Evolutionary conservation across 2,329 filamentous ascomycete genomes (phyloP).

Genomic region (Septoria petroselini): DNA sequence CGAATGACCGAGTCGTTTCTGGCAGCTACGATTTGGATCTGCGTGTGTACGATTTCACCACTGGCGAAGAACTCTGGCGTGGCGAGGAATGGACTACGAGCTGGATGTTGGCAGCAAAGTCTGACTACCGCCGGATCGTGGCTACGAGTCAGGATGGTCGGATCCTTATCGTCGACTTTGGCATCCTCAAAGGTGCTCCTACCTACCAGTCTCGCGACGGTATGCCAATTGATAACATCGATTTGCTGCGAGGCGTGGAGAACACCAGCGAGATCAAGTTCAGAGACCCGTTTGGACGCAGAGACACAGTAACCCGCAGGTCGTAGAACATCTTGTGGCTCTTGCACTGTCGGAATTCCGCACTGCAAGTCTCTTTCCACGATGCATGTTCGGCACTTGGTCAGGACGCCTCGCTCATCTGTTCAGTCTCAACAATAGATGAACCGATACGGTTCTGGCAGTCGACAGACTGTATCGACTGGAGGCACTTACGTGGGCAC

Average conservation of each 20-base stretch:
- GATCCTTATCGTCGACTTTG: conserved; percentile 93
- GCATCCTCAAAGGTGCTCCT: conserved; percentile 37
- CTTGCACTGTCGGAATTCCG: not conserved
- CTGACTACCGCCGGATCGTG: conserved; percentile 90
- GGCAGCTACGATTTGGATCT: conserved; percentile 95
- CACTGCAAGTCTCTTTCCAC: too few species aligned
- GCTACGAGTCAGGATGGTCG: conserved; percentile 92
- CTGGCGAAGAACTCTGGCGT: conserved; percentile 72
- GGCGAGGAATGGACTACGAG: conserved; percentile 94
- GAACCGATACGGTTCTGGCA: too few species aligned
- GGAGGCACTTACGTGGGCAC: too few species aligned
- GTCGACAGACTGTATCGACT: too few species aligned
- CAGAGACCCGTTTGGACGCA: conserved; percentile 23
- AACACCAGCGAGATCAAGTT: conserved; percentile 30
- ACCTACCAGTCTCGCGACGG: conserved; percentile 42
- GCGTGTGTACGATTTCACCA: conserved; percentile 86
- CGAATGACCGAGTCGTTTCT: conserved; percentile 81
- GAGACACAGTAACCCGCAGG: conserved; percentile 10
- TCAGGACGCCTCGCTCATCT: too few species aligned
- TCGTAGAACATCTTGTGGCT: conserved; percentile 3
- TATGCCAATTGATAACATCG: conserved; percentile 48
- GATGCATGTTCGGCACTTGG: too few species aligned
- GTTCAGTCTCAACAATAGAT: too few species aligned
- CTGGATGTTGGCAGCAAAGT: conserved; percentile 95
- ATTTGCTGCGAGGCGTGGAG: conserved; percentile 43